These are phyloP conservation scores for Waltergamsia citrina DNA, from an alignment of 2,329 filamentous ascomycete genomes.

Conservation along the genomic window DNA sequence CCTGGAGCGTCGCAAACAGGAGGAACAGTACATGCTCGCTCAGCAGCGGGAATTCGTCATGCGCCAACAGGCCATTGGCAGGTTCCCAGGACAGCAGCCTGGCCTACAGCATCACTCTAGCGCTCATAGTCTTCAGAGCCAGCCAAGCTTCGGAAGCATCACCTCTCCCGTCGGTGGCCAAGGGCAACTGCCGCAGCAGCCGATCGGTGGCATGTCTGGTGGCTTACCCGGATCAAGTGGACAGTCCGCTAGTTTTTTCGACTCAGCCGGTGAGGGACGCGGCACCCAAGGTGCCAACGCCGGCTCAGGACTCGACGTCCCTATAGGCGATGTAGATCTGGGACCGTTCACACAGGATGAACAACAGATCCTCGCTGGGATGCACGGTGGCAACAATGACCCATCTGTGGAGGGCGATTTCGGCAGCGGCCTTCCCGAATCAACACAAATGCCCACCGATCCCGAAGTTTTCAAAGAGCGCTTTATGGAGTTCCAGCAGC, in stretches of 20 bases:
- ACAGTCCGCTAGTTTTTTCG: conserved; percentile 54
- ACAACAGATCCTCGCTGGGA: conserved; percentile 39
- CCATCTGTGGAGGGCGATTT: conserved; percentile 24
- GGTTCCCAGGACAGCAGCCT: conserved; percentile 43
- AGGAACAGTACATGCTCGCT: conserved; percentile 95
- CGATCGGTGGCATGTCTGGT: conserved; percentile 43
- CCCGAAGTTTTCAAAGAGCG: conserved; percentile 57
- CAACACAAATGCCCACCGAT: conserved; percentile 42
- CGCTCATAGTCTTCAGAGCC: conserved; percentile 90
- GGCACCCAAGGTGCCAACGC: conserved; percentile 13
- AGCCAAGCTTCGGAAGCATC: conserved; percentile 93
- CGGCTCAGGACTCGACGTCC: conserved; percentile 30
- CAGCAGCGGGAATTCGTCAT: conserved; percentile 89
- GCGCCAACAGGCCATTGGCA: conserved; percentile 70
- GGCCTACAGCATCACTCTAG: conserved; percentile 86
- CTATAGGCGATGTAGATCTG: conserved; percentile 65
- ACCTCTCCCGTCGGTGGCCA: conserved; percentile 66
- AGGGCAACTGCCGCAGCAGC: conserved; percentile 32
- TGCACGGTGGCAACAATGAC: conserved; percentile 18
- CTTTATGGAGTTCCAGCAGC: conserved; percentile 72
- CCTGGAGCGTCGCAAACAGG: conserved; percentile 89
- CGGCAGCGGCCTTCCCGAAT: conserved; percentile 37
- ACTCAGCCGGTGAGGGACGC: conserved; percentile 40
- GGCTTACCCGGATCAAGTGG: neutral
- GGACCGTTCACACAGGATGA: conserved; percentile 50